Base-by-base conservation (phyloP, 495 filamentous ascomycete genomes). In the Peziza echinospora region DNA sequence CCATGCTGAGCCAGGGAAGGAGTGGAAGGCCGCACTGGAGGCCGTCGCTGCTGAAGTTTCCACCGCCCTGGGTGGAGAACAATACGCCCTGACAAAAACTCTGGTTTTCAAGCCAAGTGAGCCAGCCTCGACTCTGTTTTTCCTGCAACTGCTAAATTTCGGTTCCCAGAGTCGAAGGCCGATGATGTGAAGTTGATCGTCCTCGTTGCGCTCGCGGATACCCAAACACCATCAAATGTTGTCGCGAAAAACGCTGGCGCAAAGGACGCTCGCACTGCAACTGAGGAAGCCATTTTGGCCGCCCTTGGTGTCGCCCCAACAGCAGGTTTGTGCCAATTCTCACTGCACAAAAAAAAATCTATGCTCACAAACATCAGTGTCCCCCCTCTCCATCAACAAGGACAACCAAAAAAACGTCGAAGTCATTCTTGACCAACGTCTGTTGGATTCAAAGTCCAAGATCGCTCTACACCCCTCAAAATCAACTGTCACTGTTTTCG, bases 21-120 rank as follows among this genome's bases (percentile, higher is more conserved):
- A 60, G 44, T 60, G 57, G 57, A 58, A 50, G 46, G 43, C 47
- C 30, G 53, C 57, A 48, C 58, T 61, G 9, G 46, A 60, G 44
- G 46, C 47, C 0, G 41, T 51, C 4, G 11, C 41, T 28, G 39
- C 48, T 17, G 54, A 43, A 7, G 48, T 61, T 21, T 58, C 58
- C 23, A 50, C 54, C 44, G n/a, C n/a, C n/a, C n/a, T n/a, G n/a
- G n/a, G n/a, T n/a, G n/a, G n/a, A n/a, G n/a, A n/a, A n/a, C 50
- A 49, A 41, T 61, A 60, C 42, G 24, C 49, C 26, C 41, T 61
- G 21, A 53, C 58, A 13, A 61, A 61, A 44, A 61, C 58, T 8
- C 48, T 61, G 19, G 58, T 61, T 37, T 60, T 61, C 42, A 61
- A 61, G 28, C 57, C 58, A 25, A 61, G 58, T 61, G 53, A 19